Conservation (phyloP, 805 yeast species). For the Danielia reshetovae region DNA sequence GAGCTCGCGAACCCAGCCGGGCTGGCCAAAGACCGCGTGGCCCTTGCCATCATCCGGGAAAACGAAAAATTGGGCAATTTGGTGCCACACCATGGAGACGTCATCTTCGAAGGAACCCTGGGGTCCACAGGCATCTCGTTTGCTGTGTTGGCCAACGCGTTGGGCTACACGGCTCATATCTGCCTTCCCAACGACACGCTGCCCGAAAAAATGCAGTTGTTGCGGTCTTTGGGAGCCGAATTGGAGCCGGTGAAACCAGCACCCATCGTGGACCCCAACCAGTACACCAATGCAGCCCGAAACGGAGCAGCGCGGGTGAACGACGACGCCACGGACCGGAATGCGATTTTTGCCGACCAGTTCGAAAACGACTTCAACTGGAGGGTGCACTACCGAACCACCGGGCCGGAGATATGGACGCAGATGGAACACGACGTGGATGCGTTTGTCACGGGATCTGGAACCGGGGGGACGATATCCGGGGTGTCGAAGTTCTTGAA, state of each 20-base stretch:
- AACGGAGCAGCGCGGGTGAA: slow-evolving; percentile 54
- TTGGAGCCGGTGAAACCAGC: slow-evolving; percentile 91
- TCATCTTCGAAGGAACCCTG: slow-evolving; percentile 90
- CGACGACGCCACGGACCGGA: slow-evolving; percentile 33
- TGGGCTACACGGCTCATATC: slow-evolving; percentile 90
- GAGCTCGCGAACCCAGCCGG: slow-evolving; percentile 92
- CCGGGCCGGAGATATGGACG: slow-evolving; percentile 89
- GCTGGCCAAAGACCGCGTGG: slow-evolving; percentile 92
- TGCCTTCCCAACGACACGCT: slow-evolving; percentile 94
- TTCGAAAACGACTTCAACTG: slow-evolving; percentile 92
- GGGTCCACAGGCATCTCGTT: slow-evolving; percentile 96
- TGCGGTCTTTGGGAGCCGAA: slow-evolving; percentile 73
- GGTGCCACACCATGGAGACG: slow-evolving; percentile 58
- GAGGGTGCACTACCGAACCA: slow-evolving; percentile 73
- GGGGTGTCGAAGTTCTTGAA: slow-evolving; percentile 35
- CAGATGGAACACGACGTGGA: slow-evolving; percentile 68
- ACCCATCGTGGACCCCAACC: slow-evolving; percentile 87
- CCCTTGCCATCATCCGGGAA: slow-evolving; percentile 71
- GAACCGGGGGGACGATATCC: slow-evolving; percentile 61
- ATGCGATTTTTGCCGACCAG: slow-evolving; percentile 90
- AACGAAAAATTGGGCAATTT: slow-evolving; percentile 61
- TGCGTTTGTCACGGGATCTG: slow-evolving; percentile 85
- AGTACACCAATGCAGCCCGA: slow-evolving; percentile 87
- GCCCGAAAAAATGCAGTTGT: slow-evolving; percentile 68
- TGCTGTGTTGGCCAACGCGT: slow-evolving; percentile 82